Evolutionary conservation across 495 filamentous ascomycete species (phyloP).

Genomic region (Trichoderma gamsii): DNA sequence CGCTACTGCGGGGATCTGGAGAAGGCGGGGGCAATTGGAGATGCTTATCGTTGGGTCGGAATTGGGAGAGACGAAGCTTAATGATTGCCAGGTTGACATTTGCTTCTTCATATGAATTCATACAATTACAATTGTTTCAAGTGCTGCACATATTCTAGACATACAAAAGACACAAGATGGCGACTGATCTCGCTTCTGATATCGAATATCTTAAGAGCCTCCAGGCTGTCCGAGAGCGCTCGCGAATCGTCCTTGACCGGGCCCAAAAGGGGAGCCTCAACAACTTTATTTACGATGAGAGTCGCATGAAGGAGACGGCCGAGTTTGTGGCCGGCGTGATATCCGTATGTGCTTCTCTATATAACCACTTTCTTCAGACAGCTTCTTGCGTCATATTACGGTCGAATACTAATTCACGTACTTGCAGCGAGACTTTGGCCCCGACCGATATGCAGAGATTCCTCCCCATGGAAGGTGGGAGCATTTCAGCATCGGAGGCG

Average conservation of each 20-base stretch:
- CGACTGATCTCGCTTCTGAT: slow-evolving; percentile 3
- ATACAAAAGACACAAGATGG: neutral
- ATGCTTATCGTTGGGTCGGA: neutral
- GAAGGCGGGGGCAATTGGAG: neutral
- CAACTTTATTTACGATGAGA: slow-evolving; percentile 18
- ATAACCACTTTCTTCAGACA: neutral
- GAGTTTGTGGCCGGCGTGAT: slow-evolving; percentile 17
- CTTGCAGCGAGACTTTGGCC: slow-evolving; percentile 48
- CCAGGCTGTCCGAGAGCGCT: slow-evolving; percentile 20
- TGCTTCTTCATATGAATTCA: neutral
- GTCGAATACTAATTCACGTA: neutral
- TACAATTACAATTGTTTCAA: neutral
- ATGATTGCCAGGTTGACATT: neutral
- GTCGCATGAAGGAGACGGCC: slow-evolving; percentile 16
- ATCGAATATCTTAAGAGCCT: slow-evolving; percentile 21
- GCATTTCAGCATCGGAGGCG: slow-evolving; percentile 64
- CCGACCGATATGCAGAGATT: slow-evolving; percentile 40
- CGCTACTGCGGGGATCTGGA: neutral
- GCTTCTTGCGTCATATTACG: no score
- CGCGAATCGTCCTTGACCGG: slow-evolving; percentile 14
- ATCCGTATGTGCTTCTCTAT: neutral
- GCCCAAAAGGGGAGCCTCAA: slow-evolving; percentile 17
- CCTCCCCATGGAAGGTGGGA: slow-evolving; percentile 68
- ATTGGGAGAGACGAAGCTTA: neutral
- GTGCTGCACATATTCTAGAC: neutral